A percentile compares a stretch with the other conserved stretches of the same genome.
phyloP scores from a whole-genome alignment of 2,329 filamentous ascomycete species.

The Alternaria conjuncta region DNA sequence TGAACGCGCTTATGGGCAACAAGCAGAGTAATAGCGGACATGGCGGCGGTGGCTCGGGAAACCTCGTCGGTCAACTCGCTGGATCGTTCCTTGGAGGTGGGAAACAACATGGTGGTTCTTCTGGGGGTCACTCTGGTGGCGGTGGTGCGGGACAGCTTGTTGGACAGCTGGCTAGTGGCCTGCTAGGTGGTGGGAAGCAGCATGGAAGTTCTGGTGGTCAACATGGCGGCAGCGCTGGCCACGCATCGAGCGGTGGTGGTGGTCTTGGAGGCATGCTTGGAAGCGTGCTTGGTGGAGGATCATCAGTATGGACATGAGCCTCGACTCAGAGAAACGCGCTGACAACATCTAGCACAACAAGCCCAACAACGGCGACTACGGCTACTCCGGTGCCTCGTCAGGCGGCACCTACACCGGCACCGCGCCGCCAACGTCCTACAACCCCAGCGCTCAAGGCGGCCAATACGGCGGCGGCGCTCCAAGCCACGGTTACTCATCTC shows the following conservation, averaged over 20 bases:
- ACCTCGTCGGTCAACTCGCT: constrained; percentile 62
- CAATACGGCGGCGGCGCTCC: constrained; percentile 29
- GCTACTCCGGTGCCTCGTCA: constrained; percentile 56
- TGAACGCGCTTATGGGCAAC: constrained; percentile 60
- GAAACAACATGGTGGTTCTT: constrained; percentile 33
- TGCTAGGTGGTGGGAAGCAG: constrained; percentile 47
- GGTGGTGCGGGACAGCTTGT: constrained; percentile 50
- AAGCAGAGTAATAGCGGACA: constrained; percentile 42
- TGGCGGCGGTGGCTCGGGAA: constrained; percentile 43
- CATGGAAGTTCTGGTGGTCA: constrained; percentile 51
- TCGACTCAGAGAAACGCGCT: constrained; percentile 3
- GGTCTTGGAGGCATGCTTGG: constrained; percentile 40
- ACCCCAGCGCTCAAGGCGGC: constrained; percentile 48
- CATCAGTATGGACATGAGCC: constrained; percentile 30
- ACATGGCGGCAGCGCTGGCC: constrained; percentile 54
- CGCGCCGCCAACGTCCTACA: constrained; percentile 68
- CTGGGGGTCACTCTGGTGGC: constrained; percentile 33
- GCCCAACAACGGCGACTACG: constrained; percentile 61
- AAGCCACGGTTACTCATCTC: constrained; percentile 27
- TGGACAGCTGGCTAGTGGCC: constrained; percentile 63
- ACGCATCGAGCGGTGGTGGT: constrained; percentile 20
- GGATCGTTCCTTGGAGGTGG: constrained; percentile 52
- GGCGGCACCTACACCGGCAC: constrained; percentile 66
- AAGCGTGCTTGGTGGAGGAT: constrained; percentile 45
- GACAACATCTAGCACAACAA: constrained; percentile 35